Evolutionary conservation across 2,329 filamentous ascomycete genomes (phyloP).

Genomic region (Paecilomyces sp.): DNA sequence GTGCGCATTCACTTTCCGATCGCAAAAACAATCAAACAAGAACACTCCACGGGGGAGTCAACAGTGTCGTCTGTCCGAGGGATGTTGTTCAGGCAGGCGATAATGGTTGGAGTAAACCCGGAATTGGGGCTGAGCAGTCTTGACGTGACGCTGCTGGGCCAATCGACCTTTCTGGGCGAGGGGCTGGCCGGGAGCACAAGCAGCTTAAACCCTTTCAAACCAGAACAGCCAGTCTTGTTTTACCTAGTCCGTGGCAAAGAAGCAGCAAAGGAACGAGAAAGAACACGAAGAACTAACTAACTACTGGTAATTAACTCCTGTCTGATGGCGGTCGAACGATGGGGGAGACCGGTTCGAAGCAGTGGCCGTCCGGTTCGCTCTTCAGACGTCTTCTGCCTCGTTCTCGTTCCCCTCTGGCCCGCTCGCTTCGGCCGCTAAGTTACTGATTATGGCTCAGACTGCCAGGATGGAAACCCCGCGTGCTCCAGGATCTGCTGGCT

Average conservation of each 20-base stretch:
- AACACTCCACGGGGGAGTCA: not conserved
- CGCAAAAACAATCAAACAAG: not conserved
- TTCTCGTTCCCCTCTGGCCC: not conserved
- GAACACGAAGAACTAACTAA: not conserved
- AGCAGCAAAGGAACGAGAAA: not conserved
- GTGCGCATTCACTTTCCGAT: constrained; percentile 26
- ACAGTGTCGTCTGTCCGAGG: not conserved
- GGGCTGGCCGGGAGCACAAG: constrained; percentile 1
- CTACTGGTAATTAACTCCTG: no score
- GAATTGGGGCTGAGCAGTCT: constrained; percentile 5
- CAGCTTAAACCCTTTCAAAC: constrained; percentile 1
- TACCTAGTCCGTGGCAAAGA: not conserved
- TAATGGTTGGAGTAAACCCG: not conserved
- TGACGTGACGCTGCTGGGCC: constrained; percentile 4
- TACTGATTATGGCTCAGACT: not conserved
- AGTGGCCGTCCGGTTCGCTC: not conserved
- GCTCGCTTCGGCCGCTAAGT: not conserved
- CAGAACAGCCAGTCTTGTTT: not conserved
- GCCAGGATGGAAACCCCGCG: not conserved
- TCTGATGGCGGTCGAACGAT: not conserved
- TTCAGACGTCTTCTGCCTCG: not conserved
- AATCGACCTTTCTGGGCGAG: constrained; percentile 1
- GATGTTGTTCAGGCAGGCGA: not conserved
- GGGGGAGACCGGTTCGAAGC: not conserved
- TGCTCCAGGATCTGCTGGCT: not conserved